Base-by-base conservation (phyloP, 495 filamentous ascomycete species). In the Cryomyces antarcticus region DNA sequence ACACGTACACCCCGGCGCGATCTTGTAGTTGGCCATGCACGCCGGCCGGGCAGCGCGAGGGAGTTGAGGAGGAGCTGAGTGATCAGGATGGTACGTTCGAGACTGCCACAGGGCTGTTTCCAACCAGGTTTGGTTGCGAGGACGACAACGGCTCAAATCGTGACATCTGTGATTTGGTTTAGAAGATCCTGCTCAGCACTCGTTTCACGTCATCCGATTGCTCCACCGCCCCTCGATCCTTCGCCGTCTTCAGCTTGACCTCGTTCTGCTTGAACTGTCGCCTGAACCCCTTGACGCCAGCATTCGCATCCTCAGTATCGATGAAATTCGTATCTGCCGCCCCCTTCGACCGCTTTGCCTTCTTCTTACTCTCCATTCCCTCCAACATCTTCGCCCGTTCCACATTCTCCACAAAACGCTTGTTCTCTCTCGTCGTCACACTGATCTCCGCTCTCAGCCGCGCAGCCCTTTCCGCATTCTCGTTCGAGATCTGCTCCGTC, bases 151-250 rank as follows among this genome's bases (percentile, higher is more conserved):
- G n/a, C n/a, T n/a, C n/a, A n/a, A n/a, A n/a, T n/a, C n/a, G n/a
- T n/a, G n/a, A n/a, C n/a, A n/a, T n/a, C n/a, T n/a, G n/a, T n/a
- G n/a, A n/a, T n/a, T n/a, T n/a, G n/a, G n/a, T 24, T 68, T 54
- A 78, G 56, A 92, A 93, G 42, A 93, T 82, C 62, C 80, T 80
- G 52, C 79, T 82, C 44, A 92, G 58, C 7, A 93, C 75, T 52
- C 80, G 73, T 58, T 77, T 75, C 10, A 82, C 74, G 50, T 81
- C 73, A 37, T 80, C 78, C 13, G 67, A 70, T 52, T 76, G 57
- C 41, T 62, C 60, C 38, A 61, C 63, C 48, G 60, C 52, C 17
- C 17, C 17, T 66, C 75, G 39, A 12, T 33, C 54, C 52, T 68
- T 49, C 50, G 64, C 50, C 60, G 59, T 45, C 55, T 65, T 63